Evolutionary conservation across 2,329 filamentous ascomycete genomes (phyloP).

Genomic region (Cladorrhinum sp.): DNA sequence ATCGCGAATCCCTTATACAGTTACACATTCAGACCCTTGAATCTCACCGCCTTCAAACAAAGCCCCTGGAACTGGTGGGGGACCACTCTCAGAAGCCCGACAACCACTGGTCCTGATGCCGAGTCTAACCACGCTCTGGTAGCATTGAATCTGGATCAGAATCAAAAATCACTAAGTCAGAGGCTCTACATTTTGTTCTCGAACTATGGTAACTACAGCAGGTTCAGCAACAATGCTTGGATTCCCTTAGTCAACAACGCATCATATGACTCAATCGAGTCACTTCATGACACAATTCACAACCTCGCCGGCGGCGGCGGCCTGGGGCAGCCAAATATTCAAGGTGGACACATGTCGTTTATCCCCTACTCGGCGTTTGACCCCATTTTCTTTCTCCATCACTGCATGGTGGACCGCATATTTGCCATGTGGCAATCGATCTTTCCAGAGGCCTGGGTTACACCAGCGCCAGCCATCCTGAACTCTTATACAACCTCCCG

Average conservation of each 20-base stretch:
- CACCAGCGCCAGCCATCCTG: conserved; percentile 50
- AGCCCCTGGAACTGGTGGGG: conserved; percentile 57
- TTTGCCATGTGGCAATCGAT: conserved; percentile 76
- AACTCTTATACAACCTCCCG: conserved; percentile 59
- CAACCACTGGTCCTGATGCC: conserved; percentile 39
- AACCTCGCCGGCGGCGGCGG: conserved; percentile 49
- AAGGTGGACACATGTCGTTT: conserved; percentile 65
- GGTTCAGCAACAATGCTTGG: conserved; percentile 68
- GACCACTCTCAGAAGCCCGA: conserved; percentile 57
- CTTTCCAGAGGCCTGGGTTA: conserved; percentile 65
- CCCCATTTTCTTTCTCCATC: conserved; percentile 75
- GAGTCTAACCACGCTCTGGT: conserved; percentile 59
- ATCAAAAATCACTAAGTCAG: conserved; percentile 54
- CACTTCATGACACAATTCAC: conserved; percentile 62
- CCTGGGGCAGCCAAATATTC: conserved; percentile 30
- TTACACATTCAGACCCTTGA: conserved; percentile 59
- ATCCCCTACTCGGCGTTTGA: conserved; percentile 74
- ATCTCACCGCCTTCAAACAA: conserved; percentile 55
- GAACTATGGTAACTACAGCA: conserved; percentile 63
- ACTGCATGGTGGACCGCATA: conserved; percentile 70
- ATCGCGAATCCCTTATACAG: conserved; percentile 62
- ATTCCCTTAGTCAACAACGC: conserved; percentile 44
- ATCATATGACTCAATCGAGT: conserved; percentile 62
- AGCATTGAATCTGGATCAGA: conserved; percentile 49
- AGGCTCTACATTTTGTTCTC: conserved; percentile 67